Evolutionary conservation across 768 basidiomycete species (phyloP).

Genomic region (Lactarius sp.): DNA sequence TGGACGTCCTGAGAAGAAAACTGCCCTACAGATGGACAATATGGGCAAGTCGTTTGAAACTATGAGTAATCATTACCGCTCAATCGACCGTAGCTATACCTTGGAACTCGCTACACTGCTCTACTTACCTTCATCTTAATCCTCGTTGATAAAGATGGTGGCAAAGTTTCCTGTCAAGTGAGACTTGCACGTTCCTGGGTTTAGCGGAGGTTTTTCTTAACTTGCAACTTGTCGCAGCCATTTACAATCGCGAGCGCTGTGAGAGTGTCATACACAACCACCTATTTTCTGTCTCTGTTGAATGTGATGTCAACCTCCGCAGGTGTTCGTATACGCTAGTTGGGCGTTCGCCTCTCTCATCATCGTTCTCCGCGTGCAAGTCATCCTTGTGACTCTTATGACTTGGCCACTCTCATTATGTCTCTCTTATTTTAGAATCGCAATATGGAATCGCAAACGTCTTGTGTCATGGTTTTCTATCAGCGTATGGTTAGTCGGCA

Average conservation of each 20-base stretch:
- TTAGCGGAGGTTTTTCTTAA: not conserved
- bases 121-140: not conserved
- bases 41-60: not conserved
- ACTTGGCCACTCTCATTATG: not conserved
- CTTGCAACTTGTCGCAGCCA: not conserved
- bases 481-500: not conserved
- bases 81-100: slow-evolving; percentile 9
- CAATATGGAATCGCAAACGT: not conserved
- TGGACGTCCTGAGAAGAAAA: not conserved
- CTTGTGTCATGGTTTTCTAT: not conserved
- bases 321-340: not conserved
- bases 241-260: not conserved
- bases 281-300: too few species aligned
- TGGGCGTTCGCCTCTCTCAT: slow-evolving; percentile 1
- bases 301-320: not conserved
- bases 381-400: not conserved
- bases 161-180: not conserved
- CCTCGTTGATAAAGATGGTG: not conserved
- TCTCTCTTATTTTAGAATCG: not conserved
- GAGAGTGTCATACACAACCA: not conserved
- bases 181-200: not conserved
- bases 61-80: too few species aligned
- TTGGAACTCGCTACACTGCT: slow-evolving; percentile 5
- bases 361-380: slow-evolving; percentile 5
- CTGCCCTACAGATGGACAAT: not conserved